These are phyloP conservation scores for Debaryomyces sp. DNA, from an alignment of 1,139 yeast species.

Conservation along the genomic window DNA sequence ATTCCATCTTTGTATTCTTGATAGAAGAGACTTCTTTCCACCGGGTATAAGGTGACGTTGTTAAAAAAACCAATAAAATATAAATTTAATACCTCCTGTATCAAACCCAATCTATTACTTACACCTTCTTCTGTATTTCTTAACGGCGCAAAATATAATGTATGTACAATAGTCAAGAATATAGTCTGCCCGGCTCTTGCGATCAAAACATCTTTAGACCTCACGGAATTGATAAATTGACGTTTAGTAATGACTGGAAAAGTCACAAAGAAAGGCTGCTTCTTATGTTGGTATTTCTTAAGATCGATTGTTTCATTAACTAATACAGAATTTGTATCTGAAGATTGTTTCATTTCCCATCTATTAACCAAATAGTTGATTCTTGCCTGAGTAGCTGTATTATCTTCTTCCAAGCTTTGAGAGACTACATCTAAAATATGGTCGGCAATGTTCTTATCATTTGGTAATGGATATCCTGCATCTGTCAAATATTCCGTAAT, in stretches of 20 bases:
- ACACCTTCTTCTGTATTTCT: constrained; percentile 61
- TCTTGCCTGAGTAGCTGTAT: constrained; percentile 29
- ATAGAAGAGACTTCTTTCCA: constrained; percentile 73
- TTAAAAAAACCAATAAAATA: constrained; percentile 82
- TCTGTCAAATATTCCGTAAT: constrained; percentile 44
- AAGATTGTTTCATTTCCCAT: constrained; percentile 31
- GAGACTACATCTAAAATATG: constrained; percentile 72
- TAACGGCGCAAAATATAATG: constrained; percentile 74
- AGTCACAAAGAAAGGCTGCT: constrained; percentile 27
- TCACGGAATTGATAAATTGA: constrained; percentile 49
- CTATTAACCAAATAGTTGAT: constrained; percentile 35
- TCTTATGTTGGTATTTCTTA: constrained; percentile 20
- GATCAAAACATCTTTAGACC: constrained; percentile 64
- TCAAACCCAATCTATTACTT: constrained; percentile 67
- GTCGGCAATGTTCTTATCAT: constrained; percentile 71
- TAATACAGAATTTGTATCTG: constrained; percentile 8
- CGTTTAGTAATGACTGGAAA: constrained; percentile 35
- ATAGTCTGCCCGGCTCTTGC: constrained; percentile 71
- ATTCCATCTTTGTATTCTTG: constrained; percentile 78
- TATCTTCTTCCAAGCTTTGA: constrained; percentile 38
- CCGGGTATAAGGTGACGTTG: constrained; percentile 74
- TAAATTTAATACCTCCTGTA: constrained; percentile 72
- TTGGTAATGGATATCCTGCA: constrained; percentile 58
- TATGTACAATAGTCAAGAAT: constrained; percentile 65
- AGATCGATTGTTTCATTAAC: constrained; percentile 19